Conservation (phyloP, 345 rosid genomes). For the Aurinia saxatilis region DNA sequence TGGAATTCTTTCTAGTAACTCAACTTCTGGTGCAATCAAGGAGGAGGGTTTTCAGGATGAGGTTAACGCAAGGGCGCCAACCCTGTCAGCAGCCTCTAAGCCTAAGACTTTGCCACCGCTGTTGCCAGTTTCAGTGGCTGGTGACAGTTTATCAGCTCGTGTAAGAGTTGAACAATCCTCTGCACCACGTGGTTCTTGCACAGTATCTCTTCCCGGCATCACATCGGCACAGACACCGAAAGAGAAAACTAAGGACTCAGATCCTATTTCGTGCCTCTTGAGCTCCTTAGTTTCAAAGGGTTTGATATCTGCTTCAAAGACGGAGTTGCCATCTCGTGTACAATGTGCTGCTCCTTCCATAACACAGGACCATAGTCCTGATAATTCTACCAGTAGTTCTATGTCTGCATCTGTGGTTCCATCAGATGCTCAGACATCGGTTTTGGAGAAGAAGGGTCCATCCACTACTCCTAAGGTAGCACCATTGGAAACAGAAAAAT, state of each 20-base stretch:
- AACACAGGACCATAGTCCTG: slow-evolving; percentile 35
- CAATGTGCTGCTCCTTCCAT: slow-evolving; percentile 27
- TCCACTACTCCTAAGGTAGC: slow-evolving; percentile 28
- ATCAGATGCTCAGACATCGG: slow-evolving; percentile 26
- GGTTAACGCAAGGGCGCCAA: slow-evolving; percentile 30
- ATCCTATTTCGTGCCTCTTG: slow-evolving; percentile 73
- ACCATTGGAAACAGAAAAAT: slow-evolving; percentile 19
- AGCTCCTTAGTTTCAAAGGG: slow-evolving; percentile 93
- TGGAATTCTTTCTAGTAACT: slow-evolving; percentile 50
- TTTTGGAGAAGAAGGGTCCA: slow-evolving; percentile 33
- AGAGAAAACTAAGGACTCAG: slow-evolving; percentile 38
- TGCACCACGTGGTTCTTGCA: slow-evolving; percentile 34
- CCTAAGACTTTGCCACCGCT: slow-evolving; percentile 27
- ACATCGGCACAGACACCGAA: slow-evolving; percentile 34
- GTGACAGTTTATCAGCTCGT: slow-evolving; percentile 26
- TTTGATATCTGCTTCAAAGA: slow-evolving; percentile 71
- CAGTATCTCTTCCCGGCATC: slow-evolving; percentile 29
- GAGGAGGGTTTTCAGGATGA: slow-evolving; percentile 26
- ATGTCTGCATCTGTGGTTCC: slow-evolving; percentile 37
- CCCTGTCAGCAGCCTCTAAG: slow-evolving; percentile 28
- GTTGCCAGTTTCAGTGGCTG: slow-evolving; percentile 25
- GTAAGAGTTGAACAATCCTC: slow-evolving; percentile 41
- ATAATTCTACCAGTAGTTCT: slow-evolving; percentile 29
- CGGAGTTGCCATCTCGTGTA: slow-evolving; percentile 32
- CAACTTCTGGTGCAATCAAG: slow-evolving; percentile 29